Conservation (phyloP, 495 filamentous ascomycete species). For the Parathielavia hyrcaniae region DNA sequence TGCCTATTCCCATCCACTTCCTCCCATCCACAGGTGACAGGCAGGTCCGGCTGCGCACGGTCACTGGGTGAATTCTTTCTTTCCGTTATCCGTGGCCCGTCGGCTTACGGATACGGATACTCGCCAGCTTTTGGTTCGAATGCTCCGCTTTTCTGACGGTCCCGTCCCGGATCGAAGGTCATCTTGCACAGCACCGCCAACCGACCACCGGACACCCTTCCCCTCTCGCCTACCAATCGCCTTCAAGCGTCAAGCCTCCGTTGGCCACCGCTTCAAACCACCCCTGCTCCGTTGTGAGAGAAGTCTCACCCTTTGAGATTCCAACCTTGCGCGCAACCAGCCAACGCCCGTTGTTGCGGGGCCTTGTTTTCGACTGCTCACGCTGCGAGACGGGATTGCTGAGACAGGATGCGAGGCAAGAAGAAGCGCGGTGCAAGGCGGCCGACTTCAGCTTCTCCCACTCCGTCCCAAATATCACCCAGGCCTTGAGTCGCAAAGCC, state of each 20-base stretch:
- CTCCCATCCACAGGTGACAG: not conserved
- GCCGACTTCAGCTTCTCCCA: not conserved
- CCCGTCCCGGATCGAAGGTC: not conserved
- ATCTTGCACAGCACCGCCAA: constrained; percentile 8
- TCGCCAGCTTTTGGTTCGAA: not conserved
- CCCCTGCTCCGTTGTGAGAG: constrained; percentile 18
- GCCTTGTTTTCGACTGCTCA: not conserved
- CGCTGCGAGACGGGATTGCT: not conserved
- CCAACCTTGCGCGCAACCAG: constrained; percentile 1
- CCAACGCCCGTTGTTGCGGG: not conserved
- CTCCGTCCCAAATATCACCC: not conserved
- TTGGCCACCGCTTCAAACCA: constrained; percentile 18
- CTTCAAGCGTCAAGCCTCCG: constrained; percentile 2
- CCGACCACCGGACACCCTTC: constrained; percentile 5
- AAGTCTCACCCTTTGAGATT: constrained; percentile 18
- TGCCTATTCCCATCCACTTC: not conserved
- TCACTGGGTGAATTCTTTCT: not conserved
- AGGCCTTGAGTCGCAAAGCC: constrained; percentile 13
- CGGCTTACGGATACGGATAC: not conserved
- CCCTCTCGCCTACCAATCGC: constrained; percentile 10
- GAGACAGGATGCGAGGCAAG: not conserved
- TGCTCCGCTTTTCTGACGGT: not conserved
- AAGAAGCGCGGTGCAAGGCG: not conserved
- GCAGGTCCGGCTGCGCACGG: constrained; percentile 8
- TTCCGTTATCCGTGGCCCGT: not conserved